Conservation (phyloP, 306 rosid species). For the Sicyos baderoa region DNA sequence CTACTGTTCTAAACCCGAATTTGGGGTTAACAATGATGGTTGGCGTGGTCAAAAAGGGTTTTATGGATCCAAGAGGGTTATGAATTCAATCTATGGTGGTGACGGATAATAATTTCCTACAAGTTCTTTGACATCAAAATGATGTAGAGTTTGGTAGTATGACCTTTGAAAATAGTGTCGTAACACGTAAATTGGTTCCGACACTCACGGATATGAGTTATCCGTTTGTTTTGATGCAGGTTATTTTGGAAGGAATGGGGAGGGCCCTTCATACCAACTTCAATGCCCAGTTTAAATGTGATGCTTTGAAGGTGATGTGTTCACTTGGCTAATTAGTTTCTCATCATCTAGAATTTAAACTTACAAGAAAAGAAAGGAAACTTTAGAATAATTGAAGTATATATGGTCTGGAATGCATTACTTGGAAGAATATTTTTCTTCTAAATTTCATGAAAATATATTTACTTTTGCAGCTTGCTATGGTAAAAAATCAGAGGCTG, state of each 20-base stretch:
- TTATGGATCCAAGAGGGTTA: no score
- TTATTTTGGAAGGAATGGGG: constrained; percentile 98
- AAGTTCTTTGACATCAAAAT: no score
- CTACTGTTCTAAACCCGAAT: background rate
- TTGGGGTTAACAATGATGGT: background rate
- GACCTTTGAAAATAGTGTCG: no score
- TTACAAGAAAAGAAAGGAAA: background rate
- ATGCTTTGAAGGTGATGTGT: constrained; percentile 68
- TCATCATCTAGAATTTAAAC: background rate
- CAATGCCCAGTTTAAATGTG: constrained; percentile 75
- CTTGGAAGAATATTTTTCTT: background rate
- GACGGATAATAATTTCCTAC: no score
- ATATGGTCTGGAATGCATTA: background rate
- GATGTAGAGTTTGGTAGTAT: no score
- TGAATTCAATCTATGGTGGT: no score
- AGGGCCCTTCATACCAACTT: constrained; percentile 89
- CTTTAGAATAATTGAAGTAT: background rate
- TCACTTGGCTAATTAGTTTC: constrained; percentile 16
- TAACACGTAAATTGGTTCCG: no score
- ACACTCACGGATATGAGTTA: no score
- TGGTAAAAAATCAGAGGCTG: constrained; percentile 97
- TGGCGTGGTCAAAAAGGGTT: no score
- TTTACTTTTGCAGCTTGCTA: constrained; percentile 70
- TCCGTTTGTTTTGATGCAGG: constrained; percentile 40
- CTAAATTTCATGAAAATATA: background rate